Percentiles rank a stretch among this genome's conserved stretches.
These are phyloP conservation scores for Pseudonitzschia multiseries DNA, from an alignment of 108 stramenopile species.

Conservation along the genomic window DNA sequence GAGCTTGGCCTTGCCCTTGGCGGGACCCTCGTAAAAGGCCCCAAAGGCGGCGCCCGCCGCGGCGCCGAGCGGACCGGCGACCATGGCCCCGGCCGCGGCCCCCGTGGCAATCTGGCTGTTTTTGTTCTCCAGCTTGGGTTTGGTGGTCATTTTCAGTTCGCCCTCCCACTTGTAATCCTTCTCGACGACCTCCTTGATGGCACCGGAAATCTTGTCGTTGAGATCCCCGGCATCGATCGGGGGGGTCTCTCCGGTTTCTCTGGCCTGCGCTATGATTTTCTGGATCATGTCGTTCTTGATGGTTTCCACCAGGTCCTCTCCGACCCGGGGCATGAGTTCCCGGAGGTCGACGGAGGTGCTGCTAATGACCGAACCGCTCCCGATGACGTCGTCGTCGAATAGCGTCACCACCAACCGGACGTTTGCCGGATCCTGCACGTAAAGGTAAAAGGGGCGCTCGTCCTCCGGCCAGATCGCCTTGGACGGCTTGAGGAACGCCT, in stretches of 20 bases:
- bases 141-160: constrained; percentile 67
- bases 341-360: constrained; percentile 52
- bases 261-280: constrained; percentile 46
- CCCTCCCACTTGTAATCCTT: constrained; percentile 59
- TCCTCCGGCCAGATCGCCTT: constrained; percentile 73
- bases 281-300: constrained; percentile 39
- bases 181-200: neutral
- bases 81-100: constrained; percentile 73
- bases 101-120: constrained; percentile 65
- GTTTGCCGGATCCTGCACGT: constrained; percentile 70
- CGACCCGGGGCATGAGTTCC: constrained; percentile 51
- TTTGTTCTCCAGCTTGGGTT: constrained; percentile 79
- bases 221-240: constrained; percentile 4
- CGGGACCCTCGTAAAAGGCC: constrained; percentile 74
- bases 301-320: constrained; percentile 6
- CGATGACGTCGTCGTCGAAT: constrained; percentile 75
- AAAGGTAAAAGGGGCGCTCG: constrained; percentile 70
- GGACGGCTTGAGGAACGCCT: constrained; percentile 62
- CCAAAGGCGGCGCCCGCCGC: constrained; percentile 73
- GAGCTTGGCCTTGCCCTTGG: constrained; percentile 59
- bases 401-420: constrained; percentile 71
- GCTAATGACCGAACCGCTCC: constrained; percentile 55
- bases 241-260: constrained; percentile 18
- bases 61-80: constrained; percentile 83
- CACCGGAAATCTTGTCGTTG: constrained; percentile 30